Percentiles rank a stretch among this genome's conserved stretches.
phyloP scores from a whole-genome alignment of 129 eudicot genomes.

The Ambrosia trifida region DNA sequence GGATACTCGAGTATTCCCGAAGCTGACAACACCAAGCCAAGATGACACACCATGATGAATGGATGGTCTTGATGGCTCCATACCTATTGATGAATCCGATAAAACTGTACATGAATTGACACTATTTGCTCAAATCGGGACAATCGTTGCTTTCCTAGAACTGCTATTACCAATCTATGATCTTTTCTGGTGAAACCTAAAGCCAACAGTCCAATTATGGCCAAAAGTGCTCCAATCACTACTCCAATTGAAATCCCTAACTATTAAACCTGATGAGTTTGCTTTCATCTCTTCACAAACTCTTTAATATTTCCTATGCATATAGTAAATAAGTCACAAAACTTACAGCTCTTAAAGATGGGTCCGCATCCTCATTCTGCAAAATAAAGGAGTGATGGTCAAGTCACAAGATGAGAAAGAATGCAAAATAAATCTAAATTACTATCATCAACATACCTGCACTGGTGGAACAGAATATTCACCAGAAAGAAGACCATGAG shows the following conservation, averaged over 20 bases:
- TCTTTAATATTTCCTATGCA: slow-evolving; percentile 18
- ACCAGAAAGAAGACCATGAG: slow-evolving; percentile 84
- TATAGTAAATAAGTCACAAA: slow-evolving; percentile 1
- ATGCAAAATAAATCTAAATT: neutral
- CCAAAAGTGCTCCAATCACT: slow-evolving; percentile 77
- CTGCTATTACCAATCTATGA: slow-evolving; percentile 84
- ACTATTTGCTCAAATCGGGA: slow-evolving; percentile 80
- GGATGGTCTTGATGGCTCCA: slow-evolving; percentile 65
- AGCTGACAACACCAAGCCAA: slow-evolving; percentile 81
- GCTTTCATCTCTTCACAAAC: slow-evolving; percentile 51
- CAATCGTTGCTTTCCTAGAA: slow-evolving; percentile 65
- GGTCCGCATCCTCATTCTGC: slow-evolving; percentile 51
- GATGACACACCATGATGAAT: slow-evolving; percentile 37
- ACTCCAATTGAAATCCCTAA: slow-evolving; percentile 92
- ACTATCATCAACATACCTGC: slow-evolving; percentile 46
- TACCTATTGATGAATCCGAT: slow-evolving; percentile 80
- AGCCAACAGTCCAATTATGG: slow-evolving; percentile 56
- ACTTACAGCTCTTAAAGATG: slow-evolving; percentile 50
- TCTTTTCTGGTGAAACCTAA: slow-evolving; percentile 66
- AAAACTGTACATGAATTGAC: slow-evolving; percentile 71
- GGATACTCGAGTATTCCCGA: slow-evolving; percentile 87
- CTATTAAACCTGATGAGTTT: slow-evolving; percentile 60
- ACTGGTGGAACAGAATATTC: slow-evolving; percentile 69
- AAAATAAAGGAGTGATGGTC: slow-evolving; percentile 9
- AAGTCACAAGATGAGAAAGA: slow-evolving; percentile 11